A percentile compares a stretch with the other conserved stretches of the same genome.
These are phyloP conservation scores for Emericellopsis atlantica DNA, from an alignment of 2,329 filamentous ascomycete genomes.

Conservation along the genomic window DNA sequence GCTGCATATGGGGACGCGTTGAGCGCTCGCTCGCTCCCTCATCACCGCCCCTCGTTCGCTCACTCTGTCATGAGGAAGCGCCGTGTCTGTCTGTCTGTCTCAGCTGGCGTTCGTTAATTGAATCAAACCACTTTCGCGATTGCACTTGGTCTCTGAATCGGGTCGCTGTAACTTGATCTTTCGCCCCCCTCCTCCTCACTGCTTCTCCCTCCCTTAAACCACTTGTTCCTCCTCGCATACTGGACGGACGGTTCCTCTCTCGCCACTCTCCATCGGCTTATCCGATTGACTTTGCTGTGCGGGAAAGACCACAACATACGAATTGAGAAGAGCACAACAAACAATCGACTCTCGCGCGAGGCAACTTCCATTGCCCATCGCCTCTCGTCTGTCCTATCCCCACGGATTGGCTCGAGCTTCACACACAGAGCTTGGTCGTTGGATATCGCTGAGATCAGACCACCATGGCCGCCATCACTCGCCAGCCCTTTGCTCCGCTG, in stretches of 20 bases:
- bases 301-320: background rate
- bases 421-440: background rate
- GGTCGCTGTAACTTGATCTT: too few relatives aligned
- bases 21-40: too few relatives aligned
- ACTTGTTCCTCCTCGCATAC: too few relatives aligned
- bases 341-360: background rate
- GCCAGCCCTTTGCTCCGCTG: conserved; percentile 66
- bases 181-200: too few relatives aligned
- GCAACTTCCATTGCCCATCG: background rate
- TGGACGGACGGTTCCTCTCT: background rate
- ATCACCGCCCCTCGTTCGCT: too few relatives aligned
- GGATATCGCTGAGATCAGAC: background rate
- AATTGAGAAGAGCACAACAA: background rate
- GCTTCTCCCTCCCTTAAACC: too few relatives aligned
- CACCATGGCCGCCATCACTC: conserved; percentile 42
- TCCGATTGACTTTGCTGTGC: background rate
- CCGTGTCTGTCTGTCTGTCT: too few relatives aligned
- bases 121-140: too few relatives aligned
- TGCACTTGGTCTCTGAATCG: too few relatives aligned
- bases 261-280: background rate
- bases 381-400: background rate
- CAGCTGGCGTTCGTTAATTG: too few relatives aligned
- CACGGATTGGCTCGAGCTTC: too few relatives aligned
- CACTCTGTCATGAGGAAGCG: too few relatives aligned
- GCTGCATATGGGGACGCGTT: background rate